A percentile compares a stretch with the other conserved stretches of the same genome.
Evolutionary conservation across 2,329 filamentous ascomycete species (phyloP).

Genomic region (Xylariaceae sp.): DNA sequence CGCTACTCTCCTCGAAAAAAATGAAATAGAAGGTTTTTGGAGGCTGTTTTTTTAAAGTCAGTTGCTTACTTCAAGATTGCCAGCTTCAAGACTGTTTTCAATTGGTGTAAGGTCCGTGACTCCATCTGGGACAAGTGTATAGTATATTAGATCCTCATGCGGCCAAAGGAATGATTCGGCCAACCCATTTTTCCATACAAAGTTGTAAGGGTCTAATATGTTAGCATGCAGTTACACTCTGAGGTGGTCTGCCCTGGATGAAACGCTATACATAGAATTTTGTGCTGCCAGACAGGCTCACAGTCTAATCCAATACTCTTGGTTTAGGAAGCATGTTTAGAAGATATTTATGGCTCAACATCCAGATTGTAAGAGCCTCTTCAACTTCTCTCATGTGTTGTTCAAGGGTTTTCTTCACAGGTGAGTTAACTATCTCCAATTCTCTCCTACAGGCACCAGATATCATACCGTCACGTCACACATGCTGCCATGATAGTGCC

Average conservation of each 20-base stretch:
- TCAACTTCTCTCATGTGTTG: background rate
- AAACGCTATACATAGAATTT: background rate
- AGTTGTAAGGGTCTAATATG: too few species aligned
- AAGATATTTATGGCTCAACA: background rate
- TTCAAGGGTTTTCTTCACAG: background rate
- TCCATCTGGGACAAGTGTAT: background rate
- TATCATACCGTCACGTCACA: background rate
- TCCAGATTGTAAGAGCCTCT: background rate
- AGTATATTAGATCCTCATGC: too few species aligned
- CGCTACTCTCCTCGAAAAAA: background rate
- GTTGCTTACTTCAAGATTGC: background rate
- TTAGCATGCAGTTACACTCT: background rate
- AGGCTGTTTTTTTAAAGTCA: background rate
- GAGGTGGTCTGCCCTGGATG: background rate
- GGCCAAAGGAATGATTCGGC: too few species aligned
- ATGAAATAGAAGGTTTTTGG: background rate
- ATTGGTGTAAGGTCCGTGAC: background rate
- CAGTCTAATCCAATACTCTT: background rate
- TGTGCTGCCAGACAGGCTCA: background rate
- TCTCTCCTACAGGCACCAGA: background rate
- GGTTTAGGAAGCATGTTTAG: background rate
- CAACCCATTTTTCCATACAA: too few species aligned
- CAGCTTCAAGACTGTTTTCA: background rate
- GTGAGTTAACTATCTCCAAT: too few species aligned
- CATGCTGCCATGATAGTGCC: background rate